Base-by-base conservation (phyloP, 2,329 filamentous ascomycete species). In the Claviceps digitariae region DNA sequence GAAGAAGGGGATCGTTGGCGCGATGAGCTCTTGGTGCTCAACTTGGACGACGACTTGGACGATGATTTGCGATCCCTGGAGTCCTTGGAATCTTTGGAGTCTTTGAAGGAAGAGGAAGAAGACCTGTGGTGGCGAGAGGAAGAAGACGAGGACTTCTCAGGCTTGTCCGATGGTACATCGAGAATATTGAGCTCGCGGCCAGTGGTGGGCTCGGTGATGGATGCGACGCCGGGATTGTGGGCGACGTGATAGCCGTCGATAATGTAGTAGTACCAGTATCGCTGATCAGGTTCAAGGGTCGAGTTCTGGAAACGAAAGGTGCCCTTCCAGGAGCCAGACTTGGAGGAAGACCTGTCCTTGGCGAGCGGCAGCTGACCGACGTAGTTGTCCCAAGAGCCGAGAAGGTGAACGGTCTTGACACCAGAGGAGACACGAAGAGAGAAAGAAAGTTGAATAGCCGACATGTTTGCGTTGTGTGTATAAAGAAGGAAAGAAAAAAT, bases 201-300 rank as follows among this genome's bases (percentile, higher is more conserved):
- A 54, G 93, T 97, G 70, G 90, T 97, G 68, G 91, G 90, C 78
- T 98, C 93, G 61, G 87, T 85, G 67, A 87, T 94, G 67, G 86
- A 91, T 65, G 86, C 77, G 69, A 90, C 84, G 69, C 87, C 87
- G 62, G 91, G 90, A 75, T 97, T 93, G 79, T 97, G 91, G 57
- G 90, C 90, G 69, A 95, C 86, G 72, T 96, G 90, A 82, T 96
- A 96, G 63, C 93, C 93, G 71, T 98, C 93, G 71, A 97, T 93
- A 83, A 97, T 96, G 80, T 96, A 98, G 83, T 98, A 98, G 84
- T 97, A 98, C 93, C 93, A 98, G 83, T 97, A 97, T 68, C 91
- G 85, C 69, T 88, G 83, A 69, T 91, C 90, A 63, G 88, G 78
- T 76, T 91, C 84, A 64, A 97, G 81, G 56, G 88, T 91, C 57